Evolutionary conservation across 139 green algal genomes (phyloP).

Genomic region (Closterium sp.): DNA sequence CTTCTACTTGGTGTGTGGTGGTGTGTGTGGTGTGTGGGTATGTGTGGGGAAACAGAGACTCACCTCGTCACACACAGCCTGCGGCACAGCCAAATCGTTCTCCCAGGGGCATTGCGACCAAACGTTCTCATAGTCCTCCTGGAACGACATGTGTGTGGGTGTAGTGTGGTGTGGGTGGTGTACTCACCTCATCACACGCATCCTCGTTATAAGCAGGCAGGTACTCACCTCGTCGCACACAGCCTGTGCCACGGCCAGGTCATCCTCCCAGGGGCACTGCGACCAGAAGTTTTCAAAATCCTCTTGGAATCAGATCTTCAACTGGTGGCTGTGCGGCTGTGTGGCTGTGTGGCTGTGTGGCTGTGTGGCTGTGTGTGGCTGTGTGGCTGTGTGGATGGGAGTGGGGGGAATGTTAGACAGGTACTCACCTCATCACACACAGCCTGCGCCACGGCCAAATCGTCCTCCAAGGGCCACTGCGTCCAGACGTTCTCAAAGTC

Average conservation of each 20-base stretch:
- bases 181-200: neutral
- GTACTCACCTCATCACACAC: neutral
- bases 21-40: too few relatives aligned
- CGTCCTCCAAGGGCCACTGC: slow-evolving; percentile 95
- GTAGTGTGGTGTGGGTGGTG: too few relatives aligned
- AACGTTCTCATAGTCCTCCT: slow-evolving; percentile 91
- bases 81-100: slow-evolving; percentile 74
- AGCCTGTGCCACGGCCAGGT: slow-evolving; percentile 75
- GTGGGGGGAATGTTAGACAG: too few relatives aligned
- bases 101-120: slow-evolving; percentile 92
- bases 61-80: slow-evolving; percentile 26
- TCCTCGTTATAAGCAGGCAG: too few relatives aligned
- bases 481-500: slow-evolving; percentile 81
- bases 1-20: too few relatives aligned
- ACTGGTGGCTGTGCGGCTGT: too few relatives aligned
- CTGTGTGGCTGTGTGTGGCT: too few relatives aligned
- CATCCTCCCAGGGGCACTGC: slow-evolving; percentile 95
- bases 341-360: too few relatives aligned
- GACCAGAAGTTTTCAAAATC: slow-evolving; percentile 93
- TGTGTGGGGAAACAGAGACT: too few relatives aligned
- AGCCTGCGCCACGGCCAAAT: slow-evolving; percentile 75
- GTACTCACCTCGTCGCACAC: neutral
- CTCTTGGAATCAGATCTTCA: slow-evolving; percentile 74
- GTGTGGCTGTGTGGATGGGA: too few relatives aligned
- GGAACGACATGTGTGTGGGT: neutral